Percentiles rank a stretch among this genome's conserved stretches.
Conservation (phyloP, 345 rosid genomes). For the Iberis pinnata region DNA sequence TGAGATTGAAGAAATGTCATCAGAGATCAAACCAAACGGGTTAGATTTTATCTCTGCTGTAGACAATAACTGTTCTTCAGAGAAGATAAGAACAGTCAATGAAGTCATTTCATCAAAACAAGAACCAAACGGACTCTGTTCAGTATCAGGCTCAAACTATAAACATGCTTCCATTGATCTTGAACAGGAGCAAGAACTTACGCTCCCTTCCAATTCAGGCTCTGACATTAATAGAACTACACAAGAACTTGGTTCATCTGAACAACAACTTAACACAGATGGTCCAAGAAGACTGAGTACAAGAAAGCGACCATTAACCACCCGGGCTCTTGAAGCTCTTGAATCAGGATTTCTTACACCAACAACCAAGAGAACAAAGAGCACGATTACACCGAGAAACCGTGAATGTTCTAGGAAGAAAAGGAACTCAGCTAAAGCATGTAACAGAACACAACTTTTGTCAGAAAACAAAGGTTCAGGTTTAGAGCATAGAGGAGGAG, state of each 20-base stretch:
- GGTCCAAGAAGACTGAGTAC: slow-evolving; percentile 56
- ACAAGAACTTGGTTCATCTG: slow-evolving; percentile 22
- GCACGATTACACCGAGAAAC: slow-evolving; percentile 19
- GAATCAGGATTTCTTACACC: slow-evolving; percentile 45
- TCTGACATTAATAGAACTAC: neutral
- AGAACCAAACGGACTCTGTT: slow-evolving; percentile 19
- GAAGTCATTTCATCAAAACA: slow-evolving; percentile 21
- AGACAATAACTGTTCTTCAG: slow-evolving; percentile 14
- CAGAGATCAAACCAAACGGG: slow-evolving; percentile 17
- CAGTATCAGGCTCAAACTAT: slow-evolving; percentile 18
- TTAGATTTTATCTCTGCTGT: slow-evolving; percentile 7
- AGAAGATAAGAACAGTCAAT: slow-evolving; percentile 17
- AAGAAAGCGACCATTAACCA: slow-evolving; percentile 59
- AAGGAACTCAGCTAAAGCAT: slow-evolving; percentile 21
- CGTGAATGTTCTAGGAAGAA: slow-evolving; percentile 25
- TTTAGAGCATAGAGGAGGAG: slow-evolving; percentile 13
- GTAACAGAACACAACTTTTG: slow-evolving; percentile 6
- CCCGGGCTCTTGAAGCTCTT: slow-evolving; percentile 63
- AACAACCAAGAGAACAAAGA: slow-evolving; percentile 34
- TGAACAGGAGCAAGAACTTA: neutral
- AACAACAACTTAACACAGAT: slow-evolving; percentile 23
- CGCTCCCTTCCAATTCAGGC: too few relatives aligned
- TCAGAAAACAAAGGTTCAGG: slow-evolving; percentile 13
- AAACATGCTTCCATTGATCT: too few relatives aligned
- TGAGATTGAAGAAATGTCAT: slow-evolving; percentile 27